Conservation (phyloP, 495 filamentous ascomycete species). For the Penicillium verhagenii region DNA sequence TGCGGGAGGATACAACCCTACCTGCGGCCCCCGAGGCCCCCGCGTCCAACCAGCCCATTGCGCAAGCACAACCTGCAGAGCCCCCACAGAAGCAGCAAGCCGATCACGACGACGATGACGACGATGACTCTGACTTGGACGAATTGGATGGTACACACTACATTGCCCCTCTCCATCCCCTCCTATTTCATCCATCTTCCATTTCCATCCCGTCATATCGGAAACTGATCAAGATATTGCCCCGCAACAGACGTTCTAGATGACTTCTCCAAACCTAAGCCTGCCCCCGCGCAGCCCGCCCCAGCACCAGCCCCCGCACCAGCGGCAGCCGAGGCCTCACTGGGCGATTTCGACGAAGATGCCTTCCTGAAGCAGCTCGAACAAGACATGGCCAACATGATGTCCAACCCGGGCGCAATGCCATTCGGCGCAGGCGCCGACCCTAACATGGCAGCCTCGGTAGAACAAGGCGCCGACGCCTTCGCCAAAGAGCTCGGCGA, state of each 20-base stretch:
- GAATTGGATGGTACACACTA: constrained; percentile 74
- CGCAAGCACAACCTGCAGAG: constrained; percentile 2
- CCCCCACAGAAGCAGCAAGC: constrained; percentile 8
- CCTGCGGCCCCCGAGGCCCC: not conserved
- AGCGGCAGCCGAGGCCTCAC: not conserved
- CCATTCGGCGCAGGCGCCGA: constrained; percentile 13
- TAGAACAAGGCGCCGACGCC: constrained; percentile 40
- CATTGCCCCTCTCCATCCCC: not conserved
- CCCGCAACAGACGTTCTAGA: constrained; percentile 75
- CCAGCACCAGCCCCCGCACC: constrained; percentile 15
- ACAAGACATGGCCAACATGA: constrained; percentile 79
- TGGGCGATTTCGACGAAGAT: constrained; percentile 51
- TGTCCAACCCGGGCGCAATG: constrained; percentile 45
- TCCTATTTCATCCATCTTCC: not conserved
- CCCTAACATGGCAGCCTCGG: constrained; percentile 20
- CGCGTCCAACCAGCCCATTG: not conserved
- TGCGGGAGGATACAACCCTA: not conserved
- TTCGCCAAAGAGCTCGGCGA: constrained; percentile 82
- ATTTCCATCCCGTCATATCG: not conserved
- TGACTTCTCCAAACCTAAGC: constrained; percentile 65
- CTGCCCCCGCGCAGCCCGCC: constrained; percentile 35
- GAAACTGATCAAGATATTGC: not conserved
- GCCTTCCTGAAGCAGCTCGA: constrained; percentile 77
- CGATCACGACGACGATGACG: constrained; percentile 29
- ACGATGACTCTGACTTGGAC: constrained; percentile 68